Conservation (phyloP, 257 asterid genomes). For the Gardenia jasminoides region DNA sequence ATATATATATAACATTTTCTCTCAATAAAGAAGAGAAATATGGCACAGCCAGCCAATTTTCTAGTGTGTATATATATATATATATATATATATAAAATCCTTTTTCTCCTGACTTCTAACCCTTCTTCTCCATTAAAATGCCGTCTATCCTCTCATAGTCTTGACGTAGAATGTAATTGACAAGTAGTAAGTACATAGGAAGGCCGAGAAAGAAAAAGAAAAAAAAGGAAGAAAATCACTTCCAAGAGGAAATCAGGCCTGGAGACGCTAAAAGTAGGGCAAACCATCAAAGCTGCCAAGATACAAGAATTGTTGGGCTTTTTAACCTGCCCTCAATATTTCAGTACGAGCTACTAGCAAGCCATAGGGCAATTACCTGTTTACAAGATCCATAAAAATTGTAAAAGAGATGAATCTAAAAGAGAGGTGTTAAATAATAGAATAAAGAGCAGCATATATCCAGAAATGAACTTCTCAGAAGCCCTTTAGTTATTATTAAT, state of each 20-base stretch:
- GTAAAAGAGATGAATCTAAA: background rate
- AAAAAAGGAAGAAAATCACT: background rate
- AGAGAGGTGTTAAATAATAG: background rate
- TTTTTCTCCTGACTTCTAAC: background rate
- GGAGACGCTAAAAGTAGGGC: background rate
- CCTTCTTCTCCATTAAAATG: background rate
- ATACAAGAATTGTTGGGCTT: constrained; percentile 43
- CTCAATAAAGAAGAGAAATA: too few relatives aligned
- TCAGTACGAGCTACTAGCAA: constrained; percentile 54
- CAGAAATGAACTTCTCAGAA: background rate
- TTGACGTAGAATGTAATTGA: background rate
- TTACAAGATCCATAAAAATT: background rate
- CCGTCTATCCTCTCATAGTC: background rate
- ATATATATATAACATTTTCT: too few relatives aligned
- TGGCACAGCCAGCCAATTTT: too few relatives aligned
- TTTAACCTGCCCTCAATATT: constrained; percentile 38
- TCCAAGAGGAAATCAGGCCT: background rate
- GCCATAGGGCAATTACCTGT: constrained; percentile 46
- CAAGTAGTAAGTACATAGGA: background rate
- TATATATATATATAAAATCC: background rate
- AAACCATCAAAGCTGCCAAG: constrained; percentile 39
- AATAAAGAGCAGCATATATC: background rate
- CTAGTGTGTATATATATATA: too few relatives aligned
- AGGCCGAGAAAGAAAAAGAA: background rate
- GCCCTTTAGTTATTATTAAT: background rate